Conservation (phyloP, 2,329 filamentous ascomycete species). For the Plenodomus lindquistii region DNA sequence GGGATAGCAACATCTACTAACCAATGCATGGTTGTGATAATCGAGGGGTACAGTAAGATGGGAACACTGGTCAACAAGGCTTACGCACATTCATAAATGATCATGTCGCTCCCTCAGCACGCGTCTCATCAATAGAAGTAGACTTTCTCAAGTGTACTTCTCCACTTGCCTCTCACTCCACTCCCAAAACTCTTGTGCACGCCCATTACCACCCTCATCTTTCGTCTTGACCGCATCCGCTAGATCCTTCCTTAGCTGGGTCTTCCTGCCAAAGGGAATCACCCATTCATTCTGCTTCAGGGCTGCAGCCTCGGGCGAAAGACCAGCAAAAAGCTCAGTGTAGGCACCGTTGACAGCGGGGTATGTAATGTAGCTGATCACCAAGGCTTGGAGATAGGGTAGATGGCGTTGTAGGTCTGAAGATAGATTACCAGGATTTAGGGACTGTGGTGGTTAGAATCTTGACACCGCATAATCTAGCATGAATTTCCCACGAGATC, state of each 20-base stretch:
- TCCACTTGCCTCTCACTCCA: conserved; percentile 48
- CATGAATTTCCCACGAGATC: too few relatives aligned
- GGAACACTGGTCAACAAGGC: too few relatives aligned
- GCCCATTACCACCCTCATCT: conserved; percentile 32
- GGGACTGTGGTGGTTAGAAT: conserved; percentile 2
- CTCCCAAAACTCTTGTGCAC: conserved; percentile 49
- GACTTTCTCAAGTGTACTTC: conserved; percentile 16
- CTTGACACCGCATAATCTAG: too few relatives aligned
- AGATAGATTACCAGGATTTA: conserved; percentile 48
- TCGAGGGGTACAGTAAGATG: too few relatives aligned
- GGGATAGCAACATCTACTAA: too few relatives aligned
- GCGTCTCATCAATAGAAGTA: too few relatives aligned
- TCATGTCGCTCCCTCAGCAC: too few relatives aligned
- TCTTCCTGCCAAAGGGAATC: conserved; percentile 53
- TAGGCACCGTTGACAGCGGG: conserved; percentile 27
- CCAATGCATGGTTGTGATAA: too few relatives aligned
- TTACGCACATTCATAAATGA: too few relatives aligned
- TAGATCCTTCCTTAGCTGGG: conserved; percentile 14
- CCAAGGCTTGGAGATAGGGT: neutral
- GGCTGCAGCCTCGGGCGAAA: conserved; percentile 17
- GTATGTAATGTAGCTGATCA: conserved; percentile 8
- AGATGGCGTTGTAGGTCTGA: conserved; percentile 41
- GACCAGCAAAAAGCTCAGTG: conserved; percentile 29
- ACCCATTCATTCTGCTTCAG: conserved; percentile 44
- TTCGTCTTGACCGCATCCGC: conserved; percentile 14